phyloP scores from a whole-genome alignment of 2,329 filamentous ascomycete species.

The Gaeumannomyces sp. region DNA sequence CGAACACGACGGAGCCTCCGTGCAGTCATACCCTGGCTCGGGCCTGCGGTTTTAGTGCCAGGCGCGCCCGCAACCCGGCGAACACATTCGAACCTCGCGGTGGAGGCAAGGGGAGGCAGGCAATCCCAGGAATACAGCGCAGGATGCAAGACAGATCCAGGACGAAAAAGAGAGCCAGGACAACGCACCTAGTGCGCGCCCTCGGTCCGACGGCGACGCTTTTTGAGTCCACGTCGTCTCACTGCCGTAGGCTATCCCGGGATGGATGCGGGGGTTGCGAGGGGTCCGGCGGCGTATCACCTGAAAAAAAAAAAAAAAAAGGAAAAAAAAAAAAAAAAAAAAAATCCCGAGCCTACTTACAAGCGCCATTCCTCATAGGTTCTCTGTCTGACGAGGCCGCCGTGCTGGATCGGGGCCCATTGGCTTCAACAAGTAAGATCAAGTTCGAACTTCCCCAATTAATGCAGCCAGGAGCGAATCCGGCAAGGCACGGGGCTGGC shows the following conservation, averaged over 20 bases:
- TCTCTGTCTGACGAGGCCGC: background rate
- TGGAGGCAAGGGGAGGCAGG: background rate
- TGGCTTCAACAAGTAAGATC: background rate
- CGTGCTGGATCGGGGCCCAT: background rate
- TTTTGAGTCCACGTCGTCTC: background rate
- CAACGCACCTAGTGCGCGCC: background rate
- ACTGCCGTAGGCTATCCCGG: background rate
- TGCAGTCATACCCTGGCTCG: background rate
- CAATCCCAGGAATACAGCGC: background rate
- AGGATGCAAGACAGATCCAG: background rate
- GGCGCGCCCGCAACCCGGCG: background rate
- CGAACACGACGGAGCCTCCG: background rate
- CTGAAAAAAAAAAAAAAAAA: background rate
- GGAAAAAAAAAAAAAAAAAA: background rate
- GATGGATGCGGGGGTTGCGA: background rate
- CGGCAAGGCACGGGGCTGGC: background rate
- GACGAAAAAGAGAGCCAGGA: background rate
- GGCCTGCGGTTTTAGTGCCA: background rate
- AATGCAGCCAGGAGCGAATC: background rate
- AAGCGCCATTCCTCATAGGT: background rate
- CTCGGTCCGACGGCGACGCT: background rate
- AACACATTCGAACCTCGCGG: background rate
- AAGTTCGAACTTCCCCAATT: background rate
- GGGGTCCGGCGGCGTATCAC: background rate
- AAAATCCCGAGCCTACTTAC: background rate